Conservation (phyloP, 805 yeast species). For the Barnettozyma botsteinii region DNA sequence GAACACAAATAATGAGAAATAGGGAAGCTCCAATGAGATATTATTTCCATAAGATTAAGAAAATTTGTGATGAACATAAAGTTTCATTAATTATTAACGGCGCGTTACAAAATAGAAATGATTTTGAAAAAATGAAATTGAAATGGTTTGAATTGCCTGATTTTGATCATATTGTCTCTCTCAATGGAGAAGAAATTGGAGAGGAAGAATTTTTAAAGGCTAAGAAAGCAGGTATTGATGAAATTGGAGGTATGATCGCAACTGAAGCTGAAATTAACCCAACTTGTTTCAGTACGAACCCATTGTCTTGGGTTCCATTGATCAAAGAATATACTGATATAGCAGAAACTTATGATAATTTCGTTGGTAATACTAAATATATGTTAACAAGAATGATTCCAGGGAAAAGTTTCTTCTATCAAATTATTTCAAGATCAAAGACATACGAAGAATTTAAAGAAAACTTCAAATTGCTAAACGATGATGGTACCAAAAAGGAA, state of each 20-base stretch:
- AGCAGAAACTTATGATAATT: slow-evolving; percentile 54
- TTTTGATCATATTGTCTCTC: slow-evolving; percentile 6
- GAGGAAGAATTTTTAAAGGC: not conserved
- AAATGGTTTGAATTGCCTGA: slow-evolving; percentile 22
- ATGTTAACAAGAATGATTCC: slow-evolving; percentile 75
- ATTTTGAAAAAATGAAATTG: slow-evolving; percentile 45
- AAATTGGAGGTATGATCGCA: slow-evolving; percentile 92
- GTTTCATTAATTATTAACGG: slow-evolving; percentile 84
- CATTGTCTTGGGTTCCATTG: slow-evolving; percentile 48
- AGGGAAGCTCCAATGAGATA: slow-evolving; percentile 76
- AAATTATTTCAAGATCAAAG: slow-evolving; percentile 49
- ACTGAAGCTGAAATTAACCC: slow-evolving; percentile 86
- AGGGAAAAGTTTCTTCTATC: slow-evolving; percentile 60
- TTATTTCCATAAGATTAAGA: slow-evolving; percentile 55
- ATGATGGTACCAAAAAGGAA: slow-evolving; percentile 14
- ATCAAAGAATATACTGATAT: slow-evolving; percentile 50
- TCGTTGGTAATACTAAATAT: slow-evolving; percentile 72
- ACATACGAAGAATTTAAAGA: slow-evolving; percentile 43
- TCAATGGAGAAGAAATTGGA: not conserved
- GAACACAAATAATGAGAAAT: slow-evolving; percentile 84
- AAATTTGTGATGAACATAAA: slow-evolving; percentile 52
- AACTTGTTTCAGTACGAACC: slow-evolving; percentile 50
- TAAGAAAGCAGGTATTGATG: slow-evolving; percentile 34
- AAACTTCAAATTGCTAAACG: slow-evolving; percentile 15
- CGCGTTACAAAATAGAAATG: slow-evolving; percentile 49